Base-by-base conservation (phyloP, 768 basidiomycete genomes). In the Amanita exitialis region DNA sequence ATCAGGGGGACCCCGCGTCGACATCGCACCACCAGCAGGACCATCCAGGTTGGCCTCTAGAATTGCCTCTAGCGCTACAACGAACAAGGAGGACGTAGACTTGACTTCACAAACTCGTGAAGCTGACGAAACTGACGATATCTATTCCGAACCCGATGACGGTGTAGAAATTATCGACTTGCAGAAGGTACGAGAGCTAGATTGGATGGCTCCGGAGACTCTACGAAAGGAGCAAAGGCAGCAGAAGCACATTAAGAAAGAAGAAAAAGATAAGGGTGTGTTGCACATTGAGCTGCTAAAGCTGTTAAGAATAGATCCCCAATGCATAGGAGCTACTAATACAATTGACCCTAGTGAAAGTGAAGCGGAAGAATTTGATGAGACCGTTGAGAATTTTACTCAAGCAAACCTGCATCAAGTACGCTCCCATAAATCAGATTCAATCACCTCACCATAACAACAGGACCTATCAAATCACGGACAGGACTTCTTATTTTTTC, bases 161-260 rank as follows among this genome's bases (percentile, higher is more conserved):
- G 89, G 86, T 9, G 84, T 90, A 21, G 86, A 90, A 66, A 89
- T 91, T 47, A 71, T 92, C 36, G 90, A 92, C 59, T 85, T 92
- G 78, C 80, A 83, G 27, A 74, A 83, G 52, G 80, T 92, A 27
- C 68, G 75, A 46, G 70, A 80, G 54, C 79, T 92, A 80, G 90
- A 92, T 63, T 90, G 83, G 80, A 89, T 89, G 83, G 90, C 90
- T 6, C 90, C 90, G 0, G 87, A 90, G 61, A 81, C 75, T 54
- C 60, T 90, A 49, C 71, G 68, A 49, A 81, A 69, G 56, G 78
- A 81, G 49, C 71, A 63, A 15, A 54, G 49, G 21, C 58, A 58
- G 39, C 48, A 49, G 13, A 69, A 66, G 54, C 67, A 69, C 48
- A 62, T 68, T 9, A 79, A 80, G 62, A 72, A 70, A 41, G 78